These are phyloP conservation scores for Raffaelea albimanens DNA, from an alignment of 2,329 filamentous ascomycete genomes.

Conservation along the genomic window DNA sequence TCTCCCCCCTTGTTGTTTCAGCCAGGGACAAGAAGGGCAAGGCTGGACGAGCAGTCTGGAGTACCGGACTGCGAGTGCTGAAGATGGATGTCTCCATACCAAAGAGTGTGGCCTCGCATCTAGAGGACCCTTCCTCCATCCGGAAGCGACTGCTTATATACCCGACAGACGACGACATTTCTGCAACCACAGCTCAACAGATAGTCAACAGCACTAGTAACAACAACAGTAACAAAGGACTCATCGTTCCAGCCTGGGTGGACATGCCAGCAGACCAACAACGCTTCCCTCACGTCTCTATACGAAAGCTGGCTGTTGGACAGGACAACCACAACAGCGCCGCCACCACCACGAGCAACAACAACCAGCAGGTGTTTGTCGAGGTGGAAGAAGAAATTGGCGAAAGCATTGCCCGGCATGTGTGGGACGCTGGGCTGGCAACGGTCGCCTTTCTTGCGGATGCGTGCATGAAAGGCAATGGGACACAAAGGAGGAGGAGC, in stretches of 20 bases:
- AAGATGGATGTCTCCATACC: conserved; percentile 23
- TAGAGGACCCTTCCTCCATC: not conserved
- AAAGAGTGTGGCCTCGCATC: not conserved
- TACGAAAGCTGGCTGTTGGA: conserved; percentile 21
- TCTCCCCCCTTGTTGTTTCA: not conserved
- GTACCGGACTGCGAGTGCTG: conserved; percentile 23
- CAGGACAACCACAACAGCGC: conserved; percentile 2
- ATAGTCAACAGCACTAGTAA: conserved; percentile 11
- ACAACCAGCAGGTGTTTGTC: conserved; percentile 22
- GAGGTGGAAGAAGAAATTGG: conserved; percentile 47
- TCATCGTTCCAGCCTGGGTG: conserved; percentile 35
- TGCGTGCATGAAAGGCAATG: conserved; percentile 11
- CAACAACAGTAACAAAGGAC: conserved; percentile 16
- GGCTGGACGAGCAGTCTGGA: conserved; percentile 17
- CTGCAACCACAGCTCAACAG: conserved; percentile 13
- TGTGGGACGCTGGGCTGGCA: conserved; percentile 49
- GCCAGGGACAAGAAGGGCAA: not conserved
- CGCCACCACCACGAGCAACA: too few relatives aligned
- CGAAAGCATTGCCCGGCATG: conserved; percentile 49
- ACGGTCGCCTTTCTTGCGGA: conserved; percentile 28
- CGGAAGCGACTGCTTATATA: conserved; percentile 8
- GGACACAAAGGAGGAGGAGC: not conserved
- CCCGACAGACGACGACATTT: conserved; percentile 1
- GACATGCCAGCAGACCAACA: conserved; percentile 15
- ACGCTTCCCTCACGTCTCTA: conserved; percentile 15